phyloP scores from a whole-genome alignment of 2,329 filamentous ascomycete genomes.

The Talaromyces sp. region DNA sequence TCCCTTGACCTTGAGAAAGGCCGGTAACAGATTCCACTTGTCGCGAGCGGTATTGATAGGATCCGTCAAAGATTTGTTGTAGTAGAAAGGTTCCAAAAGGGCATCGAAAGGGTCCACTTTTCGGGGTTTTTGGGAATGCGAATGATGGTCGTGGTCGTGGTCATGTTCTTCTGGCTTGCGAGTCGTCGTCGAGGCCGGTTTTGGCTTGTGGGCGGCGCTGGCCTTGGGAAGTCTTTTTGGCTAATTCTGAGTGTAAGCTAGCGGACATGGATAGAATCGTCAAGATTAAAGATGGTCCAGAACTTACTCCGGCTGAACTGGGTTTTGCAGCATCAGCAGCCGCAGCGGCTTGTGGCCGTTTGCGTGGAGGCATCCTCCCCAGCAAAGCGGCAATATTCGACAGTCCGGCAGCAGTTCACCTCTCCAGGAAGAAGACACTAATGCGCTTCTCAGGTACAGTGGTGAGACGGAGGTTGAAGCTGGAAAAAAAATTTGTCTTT shows the following conservation, averaged over 20 bases:
- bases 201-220: slow-evolving; percentile 16
- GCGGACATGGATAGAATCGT: neutral
- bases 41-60: slow-evolving; percentile 68
- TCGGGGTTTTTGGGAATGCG: slow-evolving; percentile 20
- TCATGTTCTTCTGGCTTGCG: slow-evolving; percentile 17
- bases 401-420: neutral
- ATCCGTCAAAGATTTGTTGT: slow-evolving; percentile 62
- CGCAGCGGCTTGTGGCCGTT: slow-evolving; percentile 27
- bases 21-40: slow-evolving; percentile 94
- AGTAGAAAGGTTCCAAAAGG: slow-evolving; percentile 65
- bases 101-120: slow-evolving; percentile 51
- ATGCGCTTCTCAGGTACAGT: neutral
- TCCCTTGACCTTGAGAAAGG: slow-evolving; percentile 97
- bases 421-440: neutral
- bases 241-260: slow-evolving; percentile 14
- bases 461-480: neutral
- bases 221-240: neutral
- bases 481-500: neutral
- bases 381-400: neutral
- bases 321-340: slow-evolving; percentile 16
- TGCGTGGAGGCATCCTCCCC: slow-evolving; percentile 32
- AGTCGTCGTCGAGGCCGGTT: slow-evolving; percentile 24
- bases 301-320: slow-evolving; percentile 17
- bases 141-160: slow-evolving; percentile 14
- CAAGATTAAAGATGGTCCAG: neutral